These are phyloP conservation scores for Pythium folliculosum DNA, from an alignment of 352 stramenopile species.

Conservation along the genomic window DNA sequence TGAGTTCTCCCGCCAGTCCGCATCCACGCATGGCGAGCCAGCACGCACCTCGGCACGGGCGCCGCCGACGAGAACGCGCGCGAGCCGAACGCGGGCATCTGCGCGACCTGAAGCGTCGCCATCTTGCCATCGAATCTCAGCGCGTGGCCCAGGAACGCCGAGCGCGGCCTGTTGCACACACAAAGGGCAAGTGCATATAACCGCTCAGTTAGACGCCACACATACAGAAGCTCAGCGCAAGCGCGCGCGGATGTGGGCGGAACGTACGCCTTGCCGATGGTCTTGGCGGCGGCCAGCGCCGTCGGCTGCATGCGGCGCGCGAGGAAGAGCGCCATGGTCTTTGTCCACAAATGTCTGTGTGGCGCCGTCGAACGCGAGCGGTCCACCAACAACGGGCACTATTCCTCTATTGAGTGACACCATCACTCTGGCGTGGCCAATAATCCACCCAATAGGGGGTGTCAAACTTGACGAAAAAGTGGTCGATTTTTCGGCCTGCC, in stretches of 20 bases:
- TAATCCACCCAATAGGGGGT: slow-evolving; percentile 12
- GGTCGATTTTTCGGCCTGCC: no score
- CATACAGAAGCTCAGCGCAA: background rate
- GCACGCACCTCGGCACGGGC: slow-evolving; percentile 42
- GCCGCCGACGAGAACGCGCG: slow-evolving; percentile 64
- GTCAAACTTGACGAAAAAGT: no score
- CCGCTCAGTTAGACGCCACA: background rate
- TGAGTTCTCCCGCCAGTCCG: background rate
- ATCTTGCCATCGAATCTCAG: slow-evolving; percentile 50
- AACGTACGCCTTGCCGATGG: slow-evolving; percentile 23
- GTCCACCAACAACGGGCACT: slow-evolving; percentile 29
- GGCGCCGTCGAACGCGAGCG: slow-evolving; percentile 9
- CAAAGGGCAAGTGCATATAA: background rate
- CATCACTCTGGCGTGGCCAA: background rate
- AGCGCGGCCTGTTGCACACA: slow-evolving; percentile 25
- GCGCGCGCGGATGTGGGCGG: background rate
- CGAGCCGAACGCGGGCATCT: slow-evolving; percentile 42
- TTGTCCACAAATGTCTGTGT: slow-evolving; percentile 8
- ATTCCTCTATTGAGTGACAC: slow-evolving; percentile 29
- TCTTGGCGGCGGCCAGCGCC: slow-evolving; percentile 31
- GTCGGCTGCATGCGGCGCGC: slow-evolving; percentile 67
- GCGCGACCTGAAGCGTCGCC: slow-evolving; percentile 49
- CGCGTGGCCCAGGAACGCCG: slow-evolving; percentile 29
- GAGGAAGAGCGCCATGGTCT: slow-evolving; percentile 58
- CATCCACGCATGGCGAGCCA: background rate